A percentile compares a stretch with the other conserved stretches of the same genome.
Evolutionary conservation across 257 asterid genomes (phyloP).

Genomic region (Forsythia suspensa): DNA sequence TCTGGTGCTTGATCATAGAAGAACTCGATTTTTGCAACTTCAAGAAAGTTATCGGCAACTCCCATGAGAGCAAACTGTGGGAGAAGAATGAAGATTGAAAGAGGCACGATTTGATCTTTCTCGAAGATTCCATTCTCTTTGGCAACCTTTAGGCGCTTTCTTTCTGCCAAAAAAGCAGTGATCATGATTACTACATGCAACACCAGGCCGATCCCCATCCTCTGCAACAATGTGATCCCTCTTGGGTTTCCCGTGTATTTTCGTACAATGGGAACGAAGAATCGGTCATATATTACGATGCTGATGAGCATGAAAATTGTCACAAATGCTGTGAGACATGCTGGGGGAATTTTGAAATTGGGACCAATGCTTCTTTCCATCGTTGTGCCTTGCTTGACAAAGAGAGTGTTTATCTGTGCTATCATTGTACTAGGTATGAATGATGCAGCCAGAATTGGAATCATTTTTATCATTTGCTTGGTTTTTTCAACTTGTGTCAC

Average conservation of each 20-base stretch:
- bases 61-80: slow-evolving; percentile 70
- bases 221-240: slow-evolving; percentile 61
- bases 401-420: slow-evolving; percentile 57
- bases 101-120: slow-evolving; percentile 43
- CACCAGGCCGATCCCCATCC: slow-evolving; percentile 60
- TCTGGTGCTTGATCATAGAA: slow-evolving; percentile 81
- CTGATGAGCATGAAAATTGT: slow-evolving; percentile 62
- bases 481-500: slow-evolving; percentile 82
- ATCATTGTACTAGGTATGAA: slow-evolving; percentile 68
- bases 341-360: slow-evolving; percentile 61
- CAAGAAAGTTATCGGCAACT: slow-evolving; percentile 58
- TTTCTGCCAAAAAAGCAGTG: slow-evolving; percentile 45
- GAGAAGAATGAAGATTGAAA: slow-evolving; percentile 61
- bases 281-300: slow-evolving; percentile 54
- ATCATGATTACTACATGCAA: slow-evolving; percentile 55
- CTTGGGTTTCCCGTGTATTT: slow-evolving; percentile 61
- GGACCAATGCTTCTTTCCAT: slow-evolving; percentile 50
- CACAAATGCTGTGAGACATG: slow-evolving; percentile 57
- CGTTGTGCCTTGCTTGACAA: slow-evolving; percentile 74
- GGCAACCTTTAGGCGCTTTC: slow-evolving; percentile 46
- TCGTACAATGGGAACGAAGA: slow-evolving; percentile 44
- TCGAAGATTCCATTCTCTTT: slow-evolving; percentile 26
- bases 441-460: slow-evolving; percentile 57
- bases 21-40: slow-evolving; percentile 67
- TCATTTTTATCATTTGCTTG: slow-evolving; percentile 71